A percentile compares a stretch with the other conserved stretches of the same genome.
phyloP scores from a whole-genome alignment of 2,329 filamentous ascomycete genomes.

The Talaromyces sp. region DNA sequence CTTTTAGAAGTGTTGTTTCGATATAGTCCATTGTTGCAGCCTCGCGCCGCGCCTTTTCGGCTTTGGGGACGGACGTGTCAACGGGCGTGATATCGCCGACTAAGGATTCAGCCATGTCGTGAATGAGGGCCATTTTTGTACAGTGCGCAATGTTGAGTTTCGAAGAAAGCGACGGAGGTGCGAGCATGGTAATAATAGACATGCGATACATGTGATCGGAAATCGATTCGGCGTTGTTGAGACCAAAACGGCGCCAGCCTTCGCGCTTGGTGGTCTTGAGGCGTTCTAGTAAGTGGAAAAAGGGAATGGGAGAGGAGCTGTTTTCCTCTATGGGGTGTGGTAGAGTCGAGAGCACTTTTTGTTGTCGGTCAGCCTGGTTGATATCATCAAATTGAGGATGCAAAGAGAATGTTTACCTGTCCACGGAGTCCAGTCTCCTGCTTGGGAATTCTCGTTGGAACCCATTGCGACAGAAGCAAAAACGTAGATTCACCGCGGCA shows the following conservation, averaged over 20 bases:
- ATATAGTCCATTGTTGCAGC: constrained; percentile 89
- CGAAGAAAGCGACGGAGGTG: constrained; percentile 65
- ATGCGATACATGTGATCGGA: constrained; percentile 99
- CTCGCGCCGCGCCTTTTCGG: constrained; percentile 85
- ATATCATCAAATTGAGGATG: neutral
- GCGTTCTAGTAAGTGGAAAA: constrained; percentile 90
- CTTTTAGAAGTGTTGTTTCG: constrained; percentile 63
- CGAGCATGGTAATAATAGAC: constrained; percentile 91
- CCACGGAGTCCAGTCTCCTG: constrained; percentile 9
- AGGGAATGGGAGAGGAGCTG: constrained; percentile 70
- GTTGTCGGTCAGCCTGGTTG: neutral
- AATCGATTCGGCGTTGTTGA: constrained; percentile 75
- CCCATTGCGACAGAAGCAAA: constrained; percentile 4
- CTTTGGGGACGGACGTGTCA: constrained; percentile 69
- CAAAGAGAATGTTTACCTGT: constrained; percentile 4
- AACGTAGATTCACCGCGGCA: neutral
- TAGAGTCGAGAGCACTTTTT: constrained; percentile 59
- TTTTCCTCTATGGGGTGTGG: constrained; percentile 54
- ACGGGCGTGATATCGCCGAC: constrained; percentile 96
- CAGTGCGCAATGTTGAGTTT: constrained; percentile 74
- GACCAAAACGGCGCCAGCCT: constrained; percentile 86
- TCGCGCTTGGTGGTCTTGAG: constrained; percentile 96
- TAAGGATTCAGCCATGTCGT: constrained; percentile 94
- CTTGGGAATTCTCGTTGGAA: constrained; percentile 2
- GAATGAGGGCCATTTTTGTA: constrained; percentile 90